Evolutionary conservation across 129 eudicot genomes (phyloP), one percentile per base, ranked within the genome.

Genomic region (Glebionis coronaria): DNA sequence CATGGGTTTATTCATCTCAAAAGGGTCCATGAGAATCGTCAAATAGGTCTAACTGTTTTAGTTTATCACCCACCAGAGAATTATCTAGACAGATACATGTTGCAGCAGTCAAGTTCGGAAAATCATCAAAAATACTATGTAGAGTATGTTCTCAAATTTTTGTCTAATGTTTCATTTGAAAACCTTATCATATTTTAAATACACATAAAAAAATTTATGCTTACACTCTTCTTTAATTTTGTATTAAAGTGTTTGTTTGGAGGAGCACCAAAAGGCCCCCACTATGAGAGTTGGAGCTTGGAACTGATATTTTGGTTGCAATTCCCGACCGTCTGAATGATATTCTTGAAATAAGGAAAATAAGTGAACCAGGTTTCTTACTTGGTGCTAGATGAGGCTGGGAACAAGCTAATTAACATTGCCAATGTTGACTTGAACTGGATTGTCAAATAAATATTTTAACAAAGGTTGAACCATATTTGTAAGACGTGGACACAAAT

Each of bases 251-350:
- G 98, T 75, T 79, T 93, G 63, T 93, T 88, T 86, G 98, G 98
- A 69, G 98, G 98, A 73, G 98, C 98, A 44, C 96, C 98, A 6
- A 93, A 93, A 76, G 98, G 98, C 12, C 96, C 98, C 8, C 98
- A 72, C 71, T 93, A 54, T 76, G 81, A 54, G 96, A 88, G 25
- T 71, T 93, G 20, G 84, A 79, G 56, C 88, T 90, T 61, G 98
- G 98, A 9, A 81, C 80, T 4, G 98, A 93, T 81, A 71, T 93
- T 55, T 95, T 93, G 59, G 98, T 93, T 56, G 98, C 98, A 13
- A 93, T 96, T 68, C 98, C 98, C 74, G 98, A 96, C 23, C 91
- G 98, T 18, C 63, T 93, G 82, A 93, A 93, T 77, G 98, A 93
- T 81, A 86, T 93, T 40, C 60, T 93, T 72, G 98, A 93, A 75